Base-by-base conservation (phyloP, 306 rosid genomes). In the Phaseolus lunatus region DNA sequence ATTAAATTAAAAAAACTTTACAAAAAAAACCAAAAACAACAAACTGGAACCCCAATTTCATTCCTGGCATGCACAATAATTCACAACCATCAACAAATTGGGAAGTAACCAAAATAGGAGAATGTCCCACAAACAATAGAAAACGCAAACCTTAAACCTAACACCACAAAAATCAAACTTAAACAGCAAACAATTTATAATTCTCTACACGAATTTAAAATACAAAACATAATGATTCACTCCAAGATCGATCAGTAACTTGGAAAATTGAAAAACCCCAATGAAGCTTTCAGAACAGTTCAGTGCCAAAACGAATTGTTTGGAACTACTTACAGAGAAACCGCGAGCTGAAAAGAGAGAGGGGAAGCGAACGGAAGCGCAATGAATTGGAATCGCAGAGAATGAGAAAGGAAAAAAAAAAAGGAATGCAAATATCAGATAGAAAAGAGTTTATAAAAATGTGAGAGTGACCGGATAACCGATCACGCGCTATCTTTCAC, bases 311-410 rank as follows among this genome's bases (percentile, higher is more conserved):
- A 80, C 19, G 41, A 48, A 57, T 48, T 41, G 84, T 63, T 58
- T 65, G 8, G 67, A 80, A 73, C 70, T 64, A 85, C 96, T 87
- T 75, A 89, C 95, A 86, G 81, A 61, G 86, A 84, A 33, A 80
- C 79, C 48, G 70, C 65, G 58, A 90, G 82, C 82, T 79, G 84
- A 7, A 9, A 77, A 78, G 5, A 39, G 9, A 39, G 44, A 39
- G n/a, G n/a, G n/a, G n/a, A 85, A 58, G 61, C 80, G 44, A 70
- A 78, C 44, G 12, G 75, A 63, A 57, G 69, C 12, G 65, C 11
- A n/a, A 61, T 11, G 33, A 33, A 73, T 9, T 49, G 75, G 67
- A 78, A 66, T 37, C 2, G 37, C 66, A 9, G 72, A n/a, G n/a
- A n/a, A n/a, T n/a, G n/a, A n/a, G n/a, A n/a, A n/a, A n/a, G n/a